Base-by-base conservation (phyloP, 352 stramenopile species). In the Phytophthora crassamura region DNA sequence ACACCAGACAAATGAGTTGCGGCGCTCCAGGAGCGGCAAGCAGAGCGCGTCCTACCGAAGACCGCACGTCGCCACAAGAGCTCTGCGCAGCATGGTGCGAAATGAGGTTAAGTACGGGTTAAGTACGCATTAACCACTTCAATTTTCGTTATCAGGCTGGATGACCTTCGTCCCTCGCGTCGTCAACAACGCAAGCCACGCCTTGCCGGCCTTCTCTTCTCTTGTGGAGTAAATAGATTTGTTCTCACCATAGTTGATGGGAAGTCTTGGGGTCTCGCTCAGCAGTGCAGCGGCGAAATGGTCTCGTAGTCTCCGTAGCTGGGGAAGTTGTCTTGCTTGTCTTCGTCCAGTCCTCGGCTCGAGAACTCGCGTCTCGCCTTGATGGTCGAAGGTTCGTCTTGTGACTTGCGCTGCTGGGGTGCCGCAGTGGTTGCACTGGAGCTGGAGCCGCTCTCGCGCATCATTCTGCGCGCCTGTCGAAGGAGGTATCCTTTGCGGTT, bases 401-500 rank as follows among this genome's bases (percentile, higher is more conserved):
- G 56, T 7, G 20, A 10, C 42, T 63, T 66, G 20, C 18, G 56
- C 18, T 55, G 66, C 35, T 58, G 64, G 15, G 30, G 28, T 46
- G 38, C 16, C 43, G 47, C 22, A 35, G 38, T 18, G 18, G 28
- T 32, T 39, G 61, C 40, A 5, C 15, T 55, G 12, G 42, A 57
- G 45, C 38, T 40, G 10, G 42, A 54, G 45, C 38, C 35, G 16
- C 43, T 46, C 11, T 82, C 72, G 59, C 72, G 67, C 50, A 77
- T 72, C 61, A 83, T 50, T 35, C 75, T 89, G 36, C 84, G 77
- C 1, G 67, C 74, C 41, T 89, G 82, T 7, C 84, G 84, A 40
- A 93, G 72, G 0, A 72, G 67, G 61, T 93, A 93, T 2, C 84
- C 84, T 32, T 86, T 88, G 12, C 84, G 77, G 46, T 93, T 93